phyloP scores from a whole-genome alignment of 257 asterid species.

The Cinchona pubescens region DNA sequence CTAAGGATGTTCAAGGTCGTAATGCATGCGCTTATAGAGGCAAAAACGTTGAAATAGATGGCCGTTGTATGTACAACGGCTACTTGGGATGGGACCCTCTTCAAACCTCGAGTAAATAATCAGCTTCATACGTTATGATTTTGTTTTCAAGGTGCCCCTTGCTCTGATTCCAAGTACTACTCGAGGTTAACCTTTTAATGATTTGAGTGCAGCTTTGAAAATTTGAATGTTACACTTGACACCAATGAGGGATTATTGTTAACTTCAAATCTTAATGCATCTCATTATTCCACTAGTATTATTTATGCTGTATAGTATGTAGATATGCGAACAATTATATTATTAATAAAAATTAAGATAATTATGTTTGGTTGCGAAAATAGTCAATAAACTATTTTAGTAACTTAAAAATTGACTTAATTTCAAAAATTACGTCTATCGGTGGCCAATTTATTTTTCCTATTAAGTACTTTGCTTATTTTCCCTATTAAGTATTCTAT shows the following conservation, averaged over 20 bases:
- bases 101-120: not conserved
- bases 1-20: not conserved
- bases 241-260: not conserved
- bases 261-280: not conserved
- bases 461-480: too few species aligned
- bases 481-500: too few species aligned
- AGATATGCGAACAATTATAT: too few species aligned
- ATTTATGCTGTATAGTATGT: not conserved
- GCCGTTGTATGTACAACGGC: slow-evolving; percentile 35
- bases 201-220: not conserved
- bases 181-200: too few species aligned
- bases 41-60: not conserved
- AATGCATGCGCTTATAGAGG: too few species aligned
- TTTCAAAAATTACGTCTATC: too few species aligned
- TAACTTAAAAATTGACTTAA: too few species aligned
- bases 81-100: slow-evolving; percentile 10
- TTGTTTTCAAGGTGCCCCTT: not conserved
- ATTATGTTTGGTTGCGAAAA: too few species aligned
- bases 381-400: too few species aligned
- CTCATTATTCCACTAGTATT: too few species aligned
- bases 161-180: not conserved
- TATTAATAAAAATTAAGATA: too few species aligned
- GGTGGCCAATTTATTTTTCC: too few species aligned
- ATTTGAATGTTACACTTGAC: slow-evolving; percentile 10
- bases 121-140: slow-evolving; percentile 18